These are phyloP conservation scores for Xylaria digitata DNA, from an alignment of 2,329 filamentous ascomycete species.

Conservation along the genomic window DNA sequence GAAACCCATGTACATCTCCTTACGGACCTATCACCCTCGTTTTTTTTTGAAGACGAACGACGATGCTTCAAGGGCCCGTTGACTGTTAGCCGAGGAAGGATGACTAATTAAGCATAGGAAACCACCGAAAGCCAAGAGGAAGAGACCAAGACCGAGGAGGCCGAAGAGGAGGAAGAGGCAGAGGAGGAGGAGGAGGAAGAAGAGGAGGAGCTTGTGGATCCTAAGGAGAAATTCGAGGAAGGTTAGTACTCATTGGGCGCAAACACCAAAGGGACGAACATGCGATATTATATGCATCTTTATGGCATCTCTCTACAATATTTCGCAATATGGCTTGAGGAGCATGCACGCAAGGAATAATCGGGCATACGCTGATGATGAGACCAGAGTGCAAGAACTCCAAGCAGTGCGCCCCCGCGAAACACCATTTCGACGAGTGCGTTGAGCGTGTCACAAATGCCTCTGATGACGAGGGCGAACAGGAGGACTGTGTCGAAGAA, in stretches of 20 bases:
- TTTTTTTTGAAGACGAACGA: neutral
- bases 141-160: conserved; percentile 53
- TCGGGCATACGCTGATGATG: conserved; percentile 26
- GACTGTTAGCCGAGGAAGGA: neutral
- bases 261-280: conserved; percentile 19
- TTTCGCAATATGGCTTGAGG: conserved; percentile 7
- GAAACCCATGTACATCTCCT: neutral
- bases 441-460: conserved; percentile 85
- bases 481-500: conserved; percentile 99
- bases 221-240: conserved; percentile 89
- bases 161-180: conserved; percentile 70
- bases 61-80: neutral
- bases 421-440: conserved; percentile 99
- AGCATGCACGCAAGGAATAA: neutral
- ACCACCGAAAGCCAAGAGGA: conserved; percentile 40
- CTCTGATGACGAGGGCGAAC: conserved; percentile 82
- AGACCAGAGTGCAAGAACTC: conserved; percentile 86
- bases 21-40: neutral
- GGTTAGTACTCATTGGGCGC: conserved; percentile 69
- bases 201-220: conserved; percentile 83
- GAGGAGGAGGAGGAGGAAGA: conserved; percentile 85
- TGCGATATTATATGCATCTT: conserved; percentile 15
- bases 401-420: conserved; percentile 83
- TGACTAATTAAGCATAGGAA: conserved; percentile 32
- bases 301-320: conserved; percentile 6